Evolutionary conservation across 1,284 basidiomycete species (phyloP).

Genomic region (Uromyces viciae-fabae): DNA sequence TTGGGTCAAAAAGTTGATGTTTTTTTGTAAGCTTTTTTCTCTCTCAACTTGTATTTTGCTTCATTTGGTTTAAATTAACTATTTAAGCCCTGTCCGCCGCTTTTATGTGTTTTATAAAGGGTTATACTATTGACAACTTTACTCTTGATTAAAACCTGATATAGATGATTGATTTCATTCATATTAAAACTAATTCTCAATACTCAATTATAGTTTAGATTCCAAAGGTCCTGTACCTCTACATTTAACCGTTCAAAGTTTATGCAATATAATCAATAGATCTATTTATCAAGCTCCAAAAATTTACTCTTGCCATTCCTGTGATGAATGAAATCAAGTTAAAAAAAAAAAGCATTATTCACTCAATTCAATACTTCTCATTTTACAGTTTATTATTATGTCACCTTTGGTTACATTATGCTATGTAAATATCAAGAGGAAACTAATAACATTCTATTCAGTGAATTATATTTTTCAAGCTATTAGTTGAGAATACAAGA

Average conservation of each 20-base stretch:
- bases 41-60: no score
- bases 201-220: slow-evolving; percentile 92
- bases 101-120: slow-evolving; percentile 80
- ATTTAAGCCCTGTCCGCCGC: no score
- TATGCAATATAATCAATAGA: slow-evolving; percentile 99
- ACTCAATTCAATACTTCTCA: slow-evolving; percentile 92
- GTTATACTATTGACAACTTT: slow-evolving; percentile 86
- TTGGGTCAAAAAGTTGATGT: no score
- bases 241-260: slow-evolving; percentile 91
- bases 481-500: no score
- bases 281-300: slow-evolving; percentile 97
- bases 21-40: no score
- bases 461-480: no score
- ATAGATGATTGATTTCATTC: slow-evolving; percentile 97
- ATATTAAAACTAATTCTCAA: slow-evolving; percentile 96
- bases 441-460: no score
- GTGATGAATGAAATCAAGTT: slow-evolving; percentile 91
- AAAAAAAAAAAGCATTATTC: slow-evolving; percentile 78
- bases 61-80: no score
- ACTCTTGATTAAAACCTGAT: slow-evolving; percentile 88
- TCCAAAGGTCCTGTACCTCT: slow-evolving; percentile 88
- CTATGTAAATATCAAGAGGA: slow-evolving; percentile 90
- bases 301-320: slow-evolving; percentile 90
- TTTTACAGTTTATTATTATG: slow-evolving; percentile 89
- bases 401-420: slow-evolving; percentile 94